A percentile compares a stretch with the other conserved stretches of the same genome.
Evolutionary conservation across 148 eudicot genomes (phyloP).

Genomic region (Drosera capensis): DNA sequence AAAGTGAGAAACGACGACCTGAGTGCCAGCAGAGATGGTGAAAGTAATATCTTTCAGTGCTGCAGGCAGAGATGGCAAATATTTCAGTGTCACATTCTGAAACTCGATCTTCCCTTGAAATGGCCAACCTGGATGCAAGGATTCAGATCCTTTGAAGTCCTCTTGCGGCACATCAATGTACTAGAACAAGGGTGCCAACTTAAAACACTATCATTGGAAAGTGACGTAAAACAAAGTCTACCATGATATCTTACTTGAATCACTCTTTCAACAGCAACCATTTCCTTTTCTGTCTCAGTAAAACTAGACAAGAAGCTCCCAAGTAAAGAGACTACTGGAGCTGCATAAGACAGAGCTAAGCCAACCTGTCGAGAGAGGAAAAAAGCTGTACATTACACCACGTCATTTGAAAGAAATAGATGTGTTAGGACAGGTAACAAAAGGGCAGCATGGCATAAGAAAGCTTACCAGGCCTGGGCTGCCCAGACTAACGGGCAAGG

Average conservation of each 20-base stretch:
- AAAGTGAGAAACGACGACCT: conserved; percentile 24
- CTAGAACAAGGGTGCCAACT: conserved; percentile 27
- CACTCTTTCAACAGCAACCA: conserved; percentile 95
- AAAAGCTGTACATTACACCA: not conserved
- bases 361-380: conserved; percentile 51
- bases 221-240: not conserved
- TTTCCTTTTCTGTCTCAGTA: conserved; percentile 94
- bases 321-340: conserved; percentile 76
- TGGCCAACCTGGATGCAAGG: conserved; percentile 50
- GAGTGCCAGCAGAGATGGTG: conserved; percentile 57
- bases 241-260: conserved; percentile 36
- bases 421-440: not conserved
- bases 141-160: conserved; percentile 26
- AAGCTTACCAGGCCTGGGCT: conserved; percentile 83
- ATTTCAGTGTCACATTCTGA: conserved; percentile 69
- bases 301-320: conserved; percentile 90
- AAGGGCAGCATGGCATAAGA: not conserved
- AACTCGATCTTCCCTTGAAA: conserved; percentile 58
- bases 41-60: conserved; percentile 55
- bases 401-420: not conserved
- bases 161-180: conserved; percentile 87
- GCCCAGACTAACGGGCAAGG: conserved; percentile 53
- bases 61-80: conserved; percentile 75
- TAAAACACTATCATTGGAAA: not conserved
- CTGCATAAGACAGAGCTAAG: conserved; percentile 87